These are phyloP conservation scores for Eimeria maxima DNA, from an alignment of 169 alveolate species.

Conservation along the genomic window DNA sequence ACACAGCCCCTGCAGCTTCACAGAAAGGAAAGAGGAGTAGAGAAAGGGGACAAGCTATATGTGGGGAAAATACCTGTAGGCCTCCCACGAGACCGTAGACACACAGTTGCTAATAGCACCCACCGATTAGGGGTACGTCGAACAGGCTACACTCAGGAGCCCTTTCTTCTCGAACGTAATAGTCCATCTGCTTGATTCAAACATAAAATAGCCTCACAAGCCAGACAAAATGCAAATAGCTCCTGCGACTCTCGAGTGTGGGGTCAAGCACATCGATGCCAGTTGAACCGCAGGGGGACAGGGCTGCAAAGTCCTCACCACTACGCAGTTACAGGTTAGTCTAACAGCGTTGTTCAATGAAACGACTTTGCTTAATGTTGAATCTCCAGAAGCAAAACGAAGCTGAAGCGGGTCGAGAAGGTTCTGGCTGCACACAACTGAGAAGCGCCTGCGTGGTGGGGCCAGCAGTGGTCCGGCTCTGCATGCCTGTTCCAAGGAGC, in stretches of 20 bases:
- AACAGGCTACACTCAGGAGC: slow-evolving; percentile 33
- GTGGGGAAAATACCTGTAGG: neutral
- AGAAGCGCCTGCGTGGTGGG: slow-evolving; percentile 42
- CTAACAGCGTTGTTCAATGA: neutral
- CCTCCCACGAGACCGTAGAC: neutral
- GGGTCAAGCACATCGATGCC: slow-evolving; percentile 55
- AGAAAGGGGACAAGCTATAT: neutral
- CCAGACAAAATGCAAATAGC: neutral
- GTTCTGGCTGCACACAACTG: slow-evolving; percentile 29
- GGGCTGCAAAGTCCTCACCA: neutral
- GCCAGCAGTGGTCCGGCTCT: slow-evolving; percentile 55
- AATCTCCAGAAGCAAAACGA: neutral
- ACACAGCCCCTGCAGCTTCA: slow-evolving; percentile 70
- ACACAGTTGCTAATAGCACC: slow-evolving; percentile 24
- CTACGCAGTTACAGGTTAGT: neutral
- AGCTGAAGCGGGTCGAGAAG: neutral
- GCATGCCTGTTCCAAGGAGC: slow-evolving; percentile 12
- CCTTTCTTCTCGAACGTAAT: neutral
- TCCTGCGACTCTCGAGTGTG: neutral
- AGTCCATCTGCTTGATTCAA: neutral
- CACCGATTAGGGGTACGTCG: slow-evolving; percentile 63
- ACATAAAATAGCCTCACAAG: neutral
- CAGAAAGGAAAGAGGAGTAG: neutral
- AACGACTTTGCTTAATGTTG: neutral
- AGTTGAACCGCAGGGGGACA: slow-evolving; percentile 6